A percentile compares a stretch with the other conserved stretches of the same genome.
phyloP scores from a whole-genome alignment of 2,329 filamentous ascomycete species.

The Talaromyces sp. region DNA sequence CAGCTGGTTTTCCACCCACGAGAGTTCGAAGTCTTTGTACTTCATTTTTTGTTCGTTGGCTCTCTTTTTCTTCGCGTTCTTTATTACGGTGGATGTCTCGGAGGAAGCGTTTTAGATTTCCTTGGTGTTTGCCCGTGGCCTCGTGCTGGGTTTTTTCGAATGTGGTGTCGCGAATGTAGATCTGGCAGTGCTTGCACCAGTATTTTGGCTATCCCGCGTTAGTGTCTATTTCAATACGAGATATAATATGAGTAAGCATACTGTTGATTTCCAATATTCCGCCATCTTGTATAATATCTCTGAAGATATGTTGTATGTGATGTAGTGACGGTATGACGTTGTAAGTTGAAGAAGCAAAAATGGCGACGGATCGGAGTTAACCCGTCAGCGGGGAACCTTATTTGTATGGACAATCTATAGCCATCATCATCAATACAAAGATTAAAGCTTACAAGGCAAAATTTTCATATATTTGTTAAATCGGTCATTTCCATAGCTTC shows the following conservation, averaged over 20 bases:
- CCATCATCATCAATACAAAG: background rate
- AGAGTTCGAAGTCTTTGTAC: conserved; percentile 81
- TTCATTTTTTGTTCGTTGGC: conserved; percentile 77
- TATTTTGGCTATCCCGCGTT: conserved; percentile 65
- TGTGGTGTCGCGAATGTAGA: conserved; percentile 86
- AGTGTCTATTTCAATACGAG: conserved; percentile 16
- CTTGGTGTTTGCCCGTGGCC: conserved; percentile 78
- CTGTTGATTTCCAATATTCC: conserved; percentile 97
- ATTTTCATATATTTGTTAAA: background rate
- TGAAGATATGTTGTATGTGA: background rate
- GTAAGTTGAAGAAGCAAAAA: conserved; percentile 3
- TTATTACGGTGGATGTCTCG: conserved; percentile 82
- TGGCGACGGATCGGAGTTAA: conserved; percentile 8
- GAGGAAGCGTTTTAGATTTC: conserved; percentile 80
- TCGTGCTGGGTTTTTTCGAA: conserved; percentile 89
- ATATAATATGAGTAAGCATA: conserved; percentile 30
- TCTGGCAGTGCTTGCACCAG: conserved; percentile 96
- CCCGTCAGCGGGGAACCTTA: conserved; percentile 6
- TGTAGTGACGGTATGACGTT: conserved; percentile 2
- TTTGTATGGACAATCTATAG: background rate
- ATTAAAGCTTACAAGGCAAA: too few relatives aligned
- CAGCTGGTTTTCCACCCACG: conserved; percentile 49
- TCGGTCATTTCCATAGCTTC: background rate
- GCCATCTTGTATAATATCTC: conserved; percentile 60
- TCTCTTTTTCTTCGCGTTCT: conserved; percentile 75